Percentiles rank a stretch among this genome's conserved stretches.
phyloP scores from a whole-genome alignment of 169 alveolate genomes.

The Plasmodium berghei region DNA sequence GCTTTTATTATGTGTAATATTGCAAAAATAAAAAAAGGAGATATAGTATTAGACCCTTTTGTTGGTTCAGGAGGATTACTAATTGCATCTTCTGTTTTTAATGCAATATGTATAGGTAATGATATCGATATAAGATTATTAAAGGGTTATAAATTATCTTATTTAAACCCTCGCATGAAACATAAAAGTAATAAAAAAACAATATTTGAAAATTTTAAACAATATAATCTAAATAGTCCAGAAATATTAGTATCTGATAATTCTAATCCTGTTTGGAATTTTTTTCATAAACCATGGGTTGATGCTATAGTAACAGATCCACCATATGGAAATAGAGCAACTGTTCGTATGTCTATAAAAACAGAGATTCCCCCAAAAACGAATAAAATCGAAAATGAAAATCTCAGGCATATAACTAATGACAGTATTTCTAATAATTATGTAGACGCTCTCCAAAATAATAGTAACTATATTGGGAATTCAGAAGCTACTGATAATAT shows the following conservation, averaged over 20 bases:
- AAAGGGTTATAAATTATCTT: conserved; percentile 88
- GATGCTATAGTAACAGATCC: conserved; percentile 98
- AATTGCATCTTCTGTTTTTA: conserved; percentile 92
- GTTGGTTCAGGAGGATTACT: conserved; percentile 98
- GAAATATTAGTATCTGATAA: conserved; percentile 78
- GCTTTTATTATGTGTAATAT: conserved; percentile 96
- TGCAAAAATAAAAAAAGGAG: conserved; percentile 81
- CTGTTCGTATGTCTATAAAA: conserved; percentile 41
- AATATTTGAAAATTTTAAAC: conserved; percentile 79
- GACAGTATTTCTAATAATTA: not conserved
- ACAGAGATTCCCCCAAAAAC: not conserved
- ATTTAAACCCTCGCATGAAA: conserved; percentile 83
- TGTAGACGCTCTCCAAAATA: not conserved
- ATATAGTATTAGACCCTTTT: conserved; percentile 94
- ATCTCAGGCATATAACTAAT: not conserved
- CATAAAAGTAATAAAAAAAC: conserved; percentile 70
- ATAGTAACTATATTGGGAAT: not conserved
- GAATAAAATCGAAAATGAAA: not conserved
- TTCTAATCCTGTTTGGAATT: conserved; percentile 71
- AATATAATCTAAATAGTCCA: conserved; percentile 78
- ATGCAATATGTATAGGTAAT: conserved; percentile 94
- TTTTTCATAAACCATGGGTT: conserved; percentile 88
- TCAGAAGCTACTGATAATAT: not conserved
- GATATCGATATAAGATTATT: conserved; percentile 96
- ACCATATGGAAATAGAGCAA: conserved; percentile 94